A percentile compares a stretch with the other conserved stretches of the same genome.
Conservation (phyloP, 768 basidiomycete genomes). For the Serendipita sp. region DNA sequence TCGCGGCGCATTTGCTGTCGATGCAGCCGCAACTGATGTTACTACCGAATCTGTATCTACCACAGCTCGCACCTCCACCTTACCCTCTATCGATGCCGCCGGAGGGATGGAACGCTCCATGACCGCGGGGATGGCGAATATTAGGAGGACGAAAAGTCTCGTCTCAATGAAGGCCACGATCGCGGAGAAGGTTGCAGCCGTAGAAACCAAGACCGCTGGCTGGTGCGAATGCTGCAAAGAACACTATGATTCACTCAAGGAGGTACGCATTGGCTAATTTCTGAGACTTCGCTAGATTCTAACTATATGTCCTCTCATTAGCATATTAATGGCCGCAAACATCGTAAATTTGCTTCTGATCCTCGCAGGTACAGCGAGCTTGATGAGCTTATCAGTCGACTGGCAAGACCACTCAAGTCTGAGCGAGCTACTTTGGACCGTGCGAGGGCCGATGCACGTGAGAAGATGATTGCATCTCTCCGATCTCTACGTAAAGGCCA, state of each 20-base stretch:
- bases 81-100: background rate
- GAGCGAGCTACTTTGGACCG: background rate
- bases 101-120: background rate
- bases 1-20: background rate
- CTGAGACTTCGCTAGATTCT: slow-evolving; percentile 8
- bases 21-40: background rate
- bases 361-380: background rate
- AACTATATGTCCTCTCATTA: slow-evolving; percentile 19
- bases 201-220: slow-evolving; percentile 80
- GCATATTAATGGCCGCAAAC: slow-evolving; percentile 59
- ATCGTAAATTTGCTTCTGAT: slow-evolving; percentile 55
- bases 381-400: background rate
- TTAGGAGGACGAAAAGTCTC: slow-evolving; percentile 47
- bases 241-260: slow-evolving; percentile 76
- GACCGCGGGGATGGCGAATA: background rate
- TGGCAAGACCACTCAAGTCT: background rate
- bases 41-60: background rate
- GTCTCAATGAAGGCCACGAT: slow-evolving; percentile 39
- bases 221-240: slow-evolving; percentile 93
- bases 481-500: background rate
- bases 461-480: background rate
- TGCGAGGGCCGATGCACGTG: background rate
- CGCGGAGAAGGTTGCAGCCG: slow-evolving; percentile 51
- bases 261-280: slow-evolving; percentile 28
- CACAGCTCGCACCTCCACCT: background rate